Evolutionary conservation across 495 filamentous ascomycete genomes (phyloP).

Genomic region (Trichoderma reesei): DNA sequence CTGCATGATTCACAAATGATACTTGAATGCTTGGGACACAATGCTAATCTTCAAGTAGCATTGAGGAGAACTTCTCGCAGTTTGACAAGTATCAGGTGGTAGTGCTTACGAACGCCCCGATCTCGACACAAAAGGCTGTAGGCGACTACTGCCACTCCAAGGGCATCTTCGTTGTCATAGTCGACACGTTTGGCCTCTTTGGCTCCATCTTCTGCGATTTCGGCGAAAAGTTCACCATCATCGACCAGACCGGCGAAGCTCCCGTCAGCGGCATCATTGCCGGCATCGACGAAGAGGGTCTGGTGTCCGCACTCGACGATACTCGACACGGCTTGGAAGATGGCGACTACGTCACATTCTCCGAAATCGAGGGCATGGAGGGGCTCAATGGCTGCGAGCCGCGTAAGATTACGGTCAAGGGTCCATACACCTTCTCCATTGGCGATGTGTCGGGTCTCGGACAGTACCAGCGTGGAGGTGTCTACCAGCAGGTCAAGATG

Average conservation of each 20-base stretch:
- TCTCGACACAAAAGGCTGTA: slow-evolving; percentile 69
- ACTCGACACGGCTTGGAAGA: slow-evolving; percentile 92
- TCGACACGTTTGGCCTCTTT: slow-evolving; percentile 88
- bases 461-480: slow-evolving; percentile 73
- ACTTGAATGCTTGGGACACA: not conserved
- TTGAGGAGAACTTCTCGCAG: slow-evolving; percentile 60
- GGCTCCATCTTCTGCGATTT: slow-evolving; percentile 97
- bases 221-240: slow-evolving; percentile 80
- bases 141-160: slow-evolving; percentile 90
- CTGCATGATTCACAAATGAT: not conserved
- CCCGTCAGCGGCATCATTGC: slow-evolving; percentile 84
- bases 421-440: slow-evolving; percentile 94
- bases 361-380: slow-evolving; percentile 90
- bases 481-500: slow-evolving; percentile 96
- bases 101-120: slow-evolving; percentile 74
- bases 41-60: slow-evolving; percentile 28
- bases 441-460: slow-evolving; percentile 84
- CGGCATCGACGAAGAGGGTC: slow-evolving; percentile 72
- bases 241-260: slow-evolving; percentile 85
- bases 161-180: slow-evolving; percentile 77
- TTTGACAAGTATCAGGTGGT: slow-evolving; percentile 85
- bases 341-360: slow-evolving; percentile 92
- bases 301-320: slow-evolving; percentile 93
- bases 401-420: slow-evolving; percentile 85
- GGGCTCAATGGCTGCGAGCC: slow-evolving; percentile 71